Conservation (phyloP, 108 stramenopile species). For the Fragilaria crotonensis region DNA sequence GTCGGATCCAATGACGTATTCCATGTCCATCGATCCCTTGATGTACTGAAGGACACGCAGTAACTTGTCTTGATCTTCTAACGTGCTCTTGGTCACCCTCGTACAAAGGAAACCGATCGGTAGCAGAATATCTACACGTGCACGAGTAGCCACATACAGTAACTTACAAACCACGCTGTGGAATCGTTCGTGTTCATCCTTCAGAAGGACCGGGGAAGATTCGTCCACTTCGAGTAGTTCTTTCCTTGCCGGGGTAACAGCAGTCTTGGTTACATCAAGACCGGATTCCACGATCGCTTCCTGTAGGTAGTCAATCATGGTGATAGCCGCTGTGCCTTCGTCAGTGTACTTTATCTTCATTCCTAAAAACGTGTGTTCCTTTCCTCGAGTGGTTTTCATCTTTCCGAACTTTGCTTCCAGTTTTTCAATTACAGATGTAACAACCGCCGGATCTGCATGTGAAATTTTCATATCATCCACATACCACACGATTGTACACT, state of each 20-base stretch:
- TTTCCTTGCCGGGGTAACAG: constrained; percentile 12
- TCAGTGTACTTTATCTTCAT: constrained; percentile 31
- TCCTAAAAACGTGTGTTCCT: constrained; percentile 32
- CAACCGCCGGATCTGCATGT: constrained; percentile 7
- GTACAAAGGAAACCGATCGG: constrained; percentile 26
- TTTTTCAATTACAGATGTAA: constrained; percentile 2
- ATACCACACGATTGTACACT: constrained; percentile 36
- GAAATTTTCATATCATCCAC: constrained; percentile 48
- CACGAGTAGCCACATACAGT: constrained; percentile 20
- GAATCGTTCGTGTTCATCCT: constrained; percentile 8
- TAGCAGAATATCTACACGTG: constrained; percentile 23
- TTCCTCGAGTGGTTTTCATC: constrained; percentile 12
- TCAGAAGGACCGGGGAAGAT: neutral
- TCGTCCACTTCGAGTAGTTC: constrained; percentile 25
- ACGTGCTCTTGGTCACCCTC: constrained; percentile 17
- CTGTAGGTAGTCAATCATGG: constrained; percentile 27
- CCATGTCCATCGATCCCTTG: constrained; percentile 12
- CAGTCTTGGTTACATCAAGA: constrained; percentile 3
- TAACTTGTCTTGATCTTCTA: constrained; percentile 26
- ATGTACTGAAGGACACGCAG: constrained; percentile 25
- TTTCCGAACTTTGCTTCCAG: constrained; percentile 11
- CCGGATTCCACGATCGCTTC: constrained; percentile 20
- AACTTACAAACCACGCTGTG: constrained; percentile 25
- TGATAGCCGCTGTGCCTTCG: constrained; percentile 13
- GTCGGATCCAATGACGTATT: constrained; percentile 7